Conservation (phyloP, 768 basidiomycete genomes). For the Phallus indusiatus region DNA sequence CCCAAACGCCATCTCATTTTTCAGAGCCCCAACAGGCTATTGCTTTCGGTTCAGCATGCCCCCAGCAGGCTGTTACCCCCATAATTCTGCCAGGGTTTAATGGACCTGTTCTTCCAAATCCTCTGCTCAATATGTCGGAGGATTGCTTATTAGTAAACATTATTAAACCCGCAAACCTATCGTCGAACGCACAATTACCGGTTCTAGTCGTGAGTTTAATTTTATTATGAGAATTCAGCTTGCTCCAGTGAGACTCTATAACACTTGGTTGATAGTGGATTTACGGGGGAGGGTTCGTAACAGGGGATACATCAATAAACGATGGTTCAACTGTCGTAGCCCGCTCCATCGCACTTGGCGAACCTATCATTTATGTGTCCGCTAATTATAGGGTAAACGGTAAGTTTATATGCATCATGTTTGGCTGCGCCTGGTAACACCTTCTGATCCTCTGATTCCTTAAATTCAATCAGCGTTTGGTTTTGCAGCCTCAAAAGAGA, state of each 20-base stretch:
- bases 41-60: constrained; percentile 34
- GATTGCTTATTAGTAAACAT: constrained; percentile 21
- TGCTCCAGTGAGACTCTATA: not conserved
- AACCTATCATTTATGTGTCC: constrained; percentile 41
- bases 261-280: constrained; percentile 33
- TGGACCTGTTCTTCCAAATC: constrained; percentile 23
- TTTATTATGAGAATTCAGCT: not conserved
- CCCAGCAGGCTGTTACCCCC: constrained; percentile 28
- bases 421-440: constrained; percentile 12
- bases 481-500: constrained; percentile 43
- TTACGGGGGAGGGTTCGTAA: constrained; percentile 26
- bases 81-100: constrained; percentile 25
- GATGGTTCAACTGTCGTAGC: constrained; percentile 34
- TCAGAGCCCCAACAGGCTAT: constrained; percentile 29
- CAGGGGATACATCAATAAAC: constrained; percentile 21
- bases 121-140: constrained; percentile 25
- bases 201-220: constrained; percentile 16
- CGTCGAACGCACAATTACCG: constrained; percentile 12
- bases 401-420: constrained; percentile 5
- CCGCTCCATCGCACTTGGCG: constrained; percentile 32
- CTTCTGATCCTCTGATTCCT: not conserved
- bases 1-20: constrained; percentile 28
- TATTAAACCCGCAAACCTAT: constrained; percentile 13
- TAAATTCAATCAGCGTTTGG: constrained; percentile 32
- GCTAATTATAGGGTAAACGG: constrained; percentile 38